These are phyloP conservation scores for Lactuca sativa DNA, from an alignment of 129 eudicot genomes.

Conservation along the genomic window DNA sequence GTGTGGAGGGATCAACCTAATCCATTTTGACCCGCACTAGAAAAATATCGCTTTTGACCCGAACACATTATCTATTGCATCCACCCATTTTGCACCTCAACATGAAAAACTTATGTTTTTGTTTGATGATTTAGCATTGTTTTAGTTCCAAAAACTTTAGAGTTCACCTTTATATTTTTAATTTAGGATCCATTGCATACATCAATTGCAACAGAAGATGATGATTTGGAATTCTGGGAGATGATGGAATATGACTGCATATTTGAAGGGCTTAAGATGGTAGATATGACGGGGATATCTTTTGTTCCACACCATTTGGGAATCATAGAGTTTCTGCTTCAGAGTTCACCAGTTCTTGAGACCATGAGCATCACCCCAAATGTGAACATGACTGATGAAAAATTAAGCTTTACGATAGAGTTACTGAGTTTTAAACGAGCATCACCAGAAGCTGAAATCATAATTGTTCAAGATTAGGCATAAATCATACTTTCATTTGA, in stretches of 20 bases:
- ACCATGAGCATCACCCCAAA: constrained; percentile 64
- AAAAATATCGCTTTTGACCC: no score
- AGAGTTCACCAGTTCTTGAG: constrained; percentile 64
- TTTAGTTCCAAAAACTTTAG: no score
- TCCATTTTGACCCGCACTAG: no score
- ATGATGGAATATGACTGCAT: constrained; percentile 46
- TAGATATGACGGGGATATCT: constrained; percentile 63
- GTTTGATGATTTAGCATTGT: no score
- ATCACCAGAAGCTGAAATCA: constrained; percentile 68
- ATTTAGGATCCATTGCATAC: not conserved
- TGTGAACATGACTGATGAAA: constrained; percentile 49
- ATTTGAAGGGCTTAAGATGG: constrained; percentile 52
- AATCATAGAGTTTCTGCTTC: constrained; percentile 68
- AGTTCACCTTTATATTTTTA: not conserved
- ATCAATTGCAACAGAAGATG: constrained; percentile 35
- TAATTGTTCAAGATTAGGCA: constrained; percentile 54
- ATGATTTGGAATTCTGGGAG: constrained; percentile 68
- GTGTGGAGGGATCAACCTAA: no score
- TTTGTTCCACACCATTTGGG: constrained; percentile 74
- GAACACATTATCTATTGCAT: no score
- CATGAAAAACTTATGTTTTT: no score
- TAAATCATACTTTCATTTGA: constrained; percentile 17
- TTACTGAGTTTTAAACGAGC: constrained; percentile 78
- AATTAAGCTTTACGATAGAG: constrained; percentile 59
- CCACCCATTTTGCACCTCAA: no score